Base-by-base conservation (phyloP, 495 filamentous ascomycete genomes). In the Aspergillus cristatus region DNA sequence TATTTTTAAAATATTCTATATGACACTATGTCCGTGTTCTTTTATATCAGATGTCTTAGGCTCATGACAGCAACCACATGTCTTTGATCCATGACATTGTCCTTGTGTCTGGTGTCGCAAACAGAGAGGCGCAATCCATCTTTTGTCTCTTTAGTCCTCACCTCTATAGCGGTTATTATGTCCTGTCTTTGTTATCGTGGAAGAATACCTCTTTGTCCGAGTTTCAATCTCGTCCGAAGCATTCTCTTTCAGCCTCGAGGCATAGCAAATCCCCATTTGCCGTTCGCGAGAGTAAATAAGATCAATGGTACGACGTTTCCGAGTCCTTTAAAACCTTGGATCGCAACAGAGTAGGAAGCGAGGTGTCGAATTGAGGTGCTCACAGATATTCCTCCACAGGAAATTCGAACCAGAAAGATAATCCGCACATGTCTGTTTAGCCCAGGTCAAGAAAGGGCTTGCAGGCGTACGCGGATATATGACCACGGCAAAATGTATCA, bases 21-120 rank as follows among this genome's bases (percentile, higher is more conserved):
- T 11, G 4, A n/a, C 24, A 32, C 32, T 25, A 30, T 24, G 15
- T 13, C 15, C 12, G 11, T 37, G n/a, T 32, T 29, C 30, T 40
- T 17, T 32, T 39, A 38, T 35, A 53, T 48, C 49, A 53, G 45
- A 37, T 40, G 58, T 47, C 34, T 40, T 43, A 42, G 40, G 42
- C 51, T 38, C 46, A 57, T 62, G 55, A 61, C 57, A 37, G 32
- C 38, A 31, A 40, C 40, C 46, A 58, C 48, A 45, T 48, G 46
- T 46, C 38, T 24, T 31, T 41, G 16, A 41, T 48, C 37, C 38
- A 47, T 57, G 47, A 46, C 41, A 28, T 38, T 38, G 34, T 37
- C 22, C 13, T 38, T 18, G 18, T 37, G 38, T 38, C 8, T 37
- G 28, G 26, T 28, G 20, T 41, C 22, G 24, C 38, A 38, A 38